Percentiles rank a stretch among this genome's conserved stretches.
phyloP scores from a whole-genome alignment of 371 early-diverging fungal genomes.

The Lichtheimia ramosa region DNA sequence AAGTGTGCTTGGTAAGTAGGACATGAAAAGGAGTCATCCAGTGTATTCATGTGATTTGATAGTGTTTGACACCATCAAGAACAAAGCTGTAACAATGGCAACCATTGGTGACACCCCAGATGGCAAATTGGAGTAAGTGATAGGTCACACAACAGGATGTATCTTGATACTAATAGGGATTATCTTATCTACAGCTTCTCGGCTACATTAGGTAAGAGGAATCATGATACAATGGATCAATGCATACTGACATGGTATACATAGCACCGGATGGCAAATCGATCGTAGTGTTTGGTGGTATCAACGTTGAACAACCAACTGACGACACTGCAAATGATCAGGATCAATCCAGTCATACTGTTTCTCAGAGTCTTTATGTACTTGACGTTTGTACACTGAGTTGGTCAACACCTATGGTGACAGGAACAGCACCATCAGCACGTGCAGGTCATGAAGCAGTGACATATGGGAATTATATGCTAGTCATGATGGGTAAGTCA shows the following conservation, averaged over 20 bases:
- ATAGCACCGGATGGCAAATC: conserved; percentile 43
- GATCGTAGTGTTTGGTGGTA: conserved; percentile 42
- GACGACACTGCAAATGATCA: neutral
- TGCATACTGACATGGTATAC: neutral
- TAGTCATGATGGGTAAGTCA: conserved; percentile 31
- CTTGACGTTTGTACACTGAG: conserved; percentile 42
- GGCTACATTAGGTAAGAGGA: conserved; percentile 27
- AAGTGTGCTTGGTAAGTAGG: conserved; percentile 36
- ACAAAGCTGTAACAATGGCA: conserved; percentile 35
- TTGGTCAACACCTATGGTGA: conserved; percentile 31
- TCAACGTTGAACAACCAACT: neutral
- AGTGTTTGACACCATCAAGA: conserved; percentile 35
- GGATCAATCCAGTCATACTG: no score
- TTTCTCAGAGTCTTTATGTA: conserved; percentile 28
- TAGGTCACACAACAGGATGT: neutral
- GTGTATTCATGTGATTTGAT: neutral
- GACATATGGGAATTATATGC: conserved; percentile 39
- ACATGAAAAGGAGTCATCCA: no score
- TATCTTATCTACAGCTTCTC: conserved; percentile 22
- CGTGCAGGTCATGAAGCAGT: conserved; percentile 38
- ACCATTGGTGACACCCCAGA: conserved; percentile 42
- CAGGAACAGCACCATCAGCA: conserved; percentile 26
- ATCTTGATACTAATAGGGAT: neutral
- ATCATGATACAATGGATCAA: neutral
- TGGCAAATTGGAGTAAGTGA: conserved; percentile 20